These are phyloP conservation scores for Cyclostephanos invisitatus DNA, from an alignment of 108 stramenopile genomes.

Conservation along the genomic window DNA sequence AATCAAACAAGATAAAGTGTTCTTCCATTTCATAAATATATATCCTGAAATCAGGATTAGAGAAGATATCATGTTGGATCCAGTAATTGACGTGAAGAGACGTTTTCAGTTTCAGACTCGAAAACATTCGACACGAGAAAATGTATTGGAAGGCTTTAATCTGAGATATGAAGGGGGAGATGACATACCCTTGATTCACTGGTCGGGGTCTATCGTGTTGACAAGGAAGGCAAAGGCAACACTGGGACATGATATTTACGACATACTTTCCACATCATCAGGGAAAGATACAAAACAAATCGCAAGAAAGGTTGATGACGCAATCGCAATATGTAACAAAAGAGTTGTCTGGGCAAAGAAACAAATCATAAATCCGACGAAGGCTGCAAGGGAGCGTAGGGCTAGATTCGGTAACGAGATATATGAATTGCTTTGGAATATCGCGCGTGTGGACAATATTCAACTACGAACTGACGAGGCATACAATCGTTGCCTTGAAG, in stretches of 20 bases:
- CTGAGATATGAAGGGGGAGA: constrained; percentile 14
- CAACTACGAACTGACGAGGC: constrained; percentile 14
- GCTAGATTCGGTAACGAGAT: constrained; percentile 22
- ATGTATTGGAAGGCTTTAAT: constrained; percentile 10
- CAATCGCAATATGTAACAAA: constrained; percentile 9
- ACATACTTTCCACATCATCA: constrained; percentile 15
- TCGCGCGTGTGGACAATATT: constrained; percentile 14
- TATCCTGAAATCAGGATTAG: neutral
- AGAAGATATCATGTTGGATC: constrained; percentile 2
- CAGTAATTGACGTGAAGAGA: neutral
- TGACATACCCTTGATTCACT: constrained; percentile 15
- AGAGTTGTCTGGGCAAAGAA: constrained; percentile 12
- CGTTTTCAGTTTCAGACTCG: constrained; percentile 20
- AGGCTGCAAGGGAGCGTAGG: constrained; percentile 14
- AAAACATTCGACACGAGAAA: neutral
- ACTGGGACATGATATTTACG: constrained; percentile 16
- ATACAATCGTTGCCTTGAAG: constrained; percentile 12
- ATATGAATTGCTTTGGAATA: constrained; percentile 25
- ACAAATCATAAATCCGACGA: constrained; percentile 3
- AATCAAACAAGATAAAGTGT: neutral
- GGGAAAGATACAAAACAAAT: neutral
- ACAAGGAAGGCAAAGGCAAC: constrained; percentile 12
- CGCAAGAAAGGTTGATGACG: neutral
- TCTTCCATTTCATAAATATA: neutral
- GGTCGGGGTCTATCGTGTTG: constrained; percentile 6